Evolutionary conservation across 306 rosid species (phyloP).

Genomic region (Prunus davidiana): DNA sequence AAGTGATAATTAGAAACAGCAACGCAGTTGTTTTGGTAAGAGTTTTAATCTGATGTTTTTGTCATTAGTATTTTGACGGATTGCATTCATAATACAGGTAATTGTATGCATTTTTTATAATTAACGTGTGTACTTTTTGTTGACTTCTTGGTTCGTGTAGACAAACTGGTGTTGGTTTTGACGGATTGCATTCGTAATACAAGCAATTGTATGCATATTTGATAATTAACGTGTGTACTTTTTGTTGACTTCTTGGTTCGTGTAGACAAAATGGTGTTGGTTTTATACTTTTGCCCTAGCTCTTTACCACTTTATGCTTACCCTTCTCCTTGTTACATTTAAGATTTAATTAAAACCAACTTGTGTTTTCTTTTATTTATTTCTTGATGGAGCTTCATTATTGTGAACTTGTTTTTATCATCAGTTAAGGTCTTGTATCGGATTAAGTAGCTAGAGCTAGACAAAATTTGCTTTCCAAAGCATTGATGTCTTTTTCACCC

Average conservation of each 20-base stretch:
- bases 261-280: too few relatives aligned
- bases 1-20: not conserved
- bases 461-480: not conserved
- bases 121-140: too few relatives aligned
- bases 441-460: not conserved
- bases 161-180: not conserved
- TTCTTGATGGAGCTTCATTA: not conserved
- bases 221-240: too few relatives aligned
- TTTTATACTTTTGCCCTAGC: too few relatives aligned
- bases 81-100: not conserved
- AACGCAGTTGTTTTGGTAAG: not conserved
- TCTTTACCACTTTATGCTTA: too few relatives aligned
- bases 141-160: too few relatives aligned
- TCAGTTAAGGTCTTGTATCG: not conserved
- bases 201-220: not conserved
- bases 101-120: not conserved
- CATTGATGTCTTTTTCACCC: not conserved
- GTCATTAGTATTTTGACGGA: not conserved
- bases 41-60: not conserved
- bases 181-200: not conserved
- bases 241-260: too few relatives aligned
- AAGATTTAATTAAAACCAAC: too few relatives aligned
- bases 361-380: too few relatives aligned
- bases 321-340: too few relatives aligned
- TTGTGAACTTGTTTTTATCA: not conserved